phyloP scores from a whole-genome alignment of 1,139 yeast genomes.

The Saccharomyces hybrid region DNA sequence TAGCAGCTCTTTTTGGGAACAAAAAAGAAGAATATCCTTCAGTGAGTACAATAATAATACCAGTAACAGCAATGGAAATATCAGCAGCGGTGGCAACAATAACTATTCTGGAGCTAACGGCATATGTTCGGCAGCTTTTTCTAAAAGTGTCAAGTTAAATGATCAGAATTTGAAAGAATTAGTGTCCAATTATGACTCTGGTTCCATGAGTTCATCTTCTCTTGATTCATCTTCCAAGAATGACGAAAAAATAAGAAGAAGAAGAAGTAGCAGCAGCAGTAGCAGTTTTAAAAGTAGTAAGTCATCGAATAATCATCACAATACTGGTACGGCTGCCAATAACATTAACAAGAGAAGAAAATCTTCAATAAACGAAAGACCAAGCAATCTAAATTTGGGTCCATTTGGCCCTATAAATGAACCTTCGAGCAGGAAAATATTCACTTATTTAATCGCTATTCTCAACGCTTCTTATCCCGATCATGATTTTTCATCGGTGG shows the following conservation, averaged over 20 bases:
- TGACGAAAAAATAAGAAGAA: constrained; percentile 16
- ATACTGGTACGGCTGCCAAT: neutral
- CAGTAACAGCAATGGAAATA: constrained; percentile 2
- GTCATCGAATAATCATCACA: neutral
- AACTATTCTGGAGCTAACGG: neutral
- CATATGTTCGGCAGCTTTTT: constrained; percentile 3
- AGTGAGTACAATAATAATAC: constrained; percentile 20
- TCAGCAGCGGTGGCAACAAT: constrained; percentile 3
- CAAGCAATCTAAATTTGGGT: constrained; percentile 37
- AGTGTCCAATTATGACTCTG: constrained; percentile 23
- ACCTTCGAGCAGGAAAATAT: constrained; percentile 75
- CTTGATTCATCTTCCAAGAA: constrained; percentile 15
- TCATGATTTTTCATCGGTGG: constrained; percentile 82
- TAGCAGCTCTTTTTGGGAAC: constrained; percentile 32
- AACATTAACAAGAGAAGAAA: constrained; percentile 14
- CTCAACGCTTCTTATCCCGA: constrained; percentile 92
- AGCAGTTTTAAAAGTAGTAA: constrained; percentile 1
- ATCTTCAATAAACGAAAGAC: constrained; percentile 24
- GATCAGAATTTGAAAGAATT: constrained; percentile 32
- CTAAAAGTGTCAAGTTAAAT: constrained; percentile 28
- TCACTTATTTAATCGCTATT: constrained; percentile 85
- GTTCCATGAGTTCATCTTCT: constrained; percentile 28
- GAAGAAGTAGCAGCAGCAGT: constrained; percentile 16
- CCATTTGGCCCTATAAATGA: constrained; percentile 93
- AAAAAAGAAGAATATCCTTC: constrained; percentile 32